These are phyloP conservation scores for Haplosporangium sp. DNA, from an alignment of 371 early-diverging fungal species.

Conservation along the genomic window DNA sequence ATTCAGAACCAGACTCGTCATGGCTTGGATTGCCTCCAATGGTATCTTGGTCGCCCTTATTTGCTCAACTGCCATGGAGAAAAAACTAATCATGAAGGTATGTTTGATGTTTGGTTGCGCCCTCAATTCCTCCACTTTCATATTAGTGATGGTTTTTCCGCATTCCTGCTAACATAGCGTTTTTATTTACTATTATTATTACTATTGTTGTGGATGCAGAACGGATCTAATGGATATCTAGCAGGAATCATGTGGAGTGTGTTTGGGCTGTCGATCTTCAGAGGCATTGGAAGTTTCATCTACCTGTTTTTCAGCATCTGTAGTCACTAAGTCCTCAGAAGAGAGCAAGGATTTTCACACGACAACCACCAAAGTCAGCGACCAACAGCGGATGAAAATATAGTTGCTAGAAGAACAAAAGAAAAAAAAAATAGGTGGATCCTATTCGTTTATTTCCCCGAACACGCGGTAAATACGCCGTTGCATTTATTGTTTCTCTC, in stretches of 20 bases:
- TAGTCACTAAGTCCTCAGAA: slow-evolving; percentile 45
- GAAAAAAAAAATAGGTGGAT: too few relatives aligned
- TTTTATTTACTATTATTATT: slow-evolving; percentile 11
- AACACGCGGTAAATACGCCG: too few relatives aligned
- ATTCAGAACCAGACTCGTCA: slow-evolving; percentile 85
- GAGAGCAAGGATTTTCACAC: too few relatives aligned
- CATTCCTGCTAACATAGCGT: not conserved
- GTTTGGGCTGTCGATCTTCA: slow-evolving; percentile 74
- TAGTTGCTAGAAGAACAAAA: too few relatives aligned
- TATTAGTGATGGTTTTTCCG: not conserved
- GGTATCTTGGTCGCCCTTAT: slow-evolving; percentile 79
- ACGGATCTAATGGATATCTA: slow-evolving; percentile 74
- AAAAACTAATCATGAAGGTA: slow-evolving; percentile 53
- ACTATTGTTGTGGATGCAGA: too few relatives aligned
- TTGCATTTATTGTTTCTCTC: too few relatives aligned
- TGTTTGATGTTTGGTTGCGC: too few relatives aligned
- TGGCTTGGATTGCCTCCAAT: slow-evolving; percentile 89
- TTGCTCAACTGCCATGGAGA: slow-evolving; percentile 62
- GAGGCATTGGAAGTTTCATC: slow-evolving; percentile 80
- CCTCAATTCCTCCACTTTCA: too few relatives aligned
- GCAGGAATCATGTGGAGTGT: slow-evolving; percentile 90
- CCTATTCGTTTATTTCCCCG: too few relatives aligned
- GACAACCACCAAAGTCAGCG: too few relatives aligned
- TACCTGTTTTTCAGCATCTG: slow-evolving; percentile 62
- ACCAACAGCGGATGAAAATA: too few relatives aligned